phyloP scores from a whole-genome alignment of 352 stramenopile genomes.

The Phytophthora citrophthora region DNA sequence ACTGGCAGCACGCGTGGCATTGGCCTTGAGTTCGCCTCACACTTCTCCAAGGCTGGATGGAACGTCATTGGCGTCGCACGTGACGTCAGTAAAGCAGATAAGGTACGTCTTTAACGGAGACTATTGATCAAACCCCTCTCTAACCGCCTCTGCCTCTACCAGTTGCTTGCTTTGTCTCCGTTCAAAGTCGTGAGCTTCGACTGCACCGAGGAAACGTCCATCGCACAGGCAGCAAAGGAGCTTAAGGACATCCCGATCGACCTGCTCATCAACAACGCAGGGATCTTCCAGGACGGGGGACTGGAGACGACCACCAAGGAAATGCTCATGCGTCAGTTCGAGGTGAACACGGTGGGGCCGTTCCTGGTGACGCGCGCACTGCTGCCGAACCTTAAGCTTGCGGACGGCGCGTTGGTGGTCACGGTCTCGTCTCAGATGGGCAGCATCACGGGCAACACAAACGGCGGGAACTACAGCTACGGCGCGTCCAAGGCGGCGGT shows the following conservation, averaged over 20 bases:
- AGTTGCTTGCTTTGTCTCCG: slow-evolving; percentile 40
- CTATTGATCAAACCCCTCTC: background rate
- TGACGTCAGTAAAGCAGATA: slow-evolving; percentile 29
- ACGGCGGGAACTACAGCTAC: slow-evolving; percentile 64
- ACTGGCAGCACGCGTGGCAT: slow-evolving; percentile 55
- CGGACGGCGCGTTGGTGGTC: background rate
- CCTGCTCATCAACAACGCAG: slow-evolving; percentile 70
- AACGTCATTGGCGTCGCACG: slow-evolving; percentile 52
- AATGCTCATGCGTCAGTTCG: slow-evolving; percentile 57
- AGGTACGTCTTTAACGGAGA: slow-evolving; percentile 23
- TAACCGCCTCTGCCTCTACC: background rate
- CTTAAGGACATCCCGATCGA: slow-evolving; percentile 56
- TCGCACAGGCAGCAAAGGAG: slow-evolving; percentile 36
- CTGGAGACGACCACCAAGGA: slow-evolving; percentile 47
- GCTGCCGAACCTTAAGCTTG: slow-evolving; percentile 45
- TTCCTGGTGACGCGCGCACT: slow-evolving; percentile 61
- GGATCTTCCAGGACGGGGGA: slow-evolving; percentile 34
- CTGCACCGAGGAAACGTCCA: slow-evolving; percentile 48
- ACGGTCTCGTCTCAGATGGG: slow-evolving; percentile 37
- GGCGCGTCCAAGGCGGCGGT: slow-evolving; percentile 69
- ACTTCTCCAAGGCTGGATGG: slow-evolving; percentile 52
- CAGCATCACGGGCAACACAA: slow-evolving; percentile 43
- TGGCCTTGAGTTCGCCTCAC: slow-evolving; percentile 47
- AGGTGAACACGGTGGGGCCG: slow-evolving; percentile 63
- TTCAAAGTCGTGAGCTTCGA: slow-evolving; percentile 59